Base-by-base conservation (phyloP, 129 eudicot species). In the Tanacetum coccineum region DNA sequence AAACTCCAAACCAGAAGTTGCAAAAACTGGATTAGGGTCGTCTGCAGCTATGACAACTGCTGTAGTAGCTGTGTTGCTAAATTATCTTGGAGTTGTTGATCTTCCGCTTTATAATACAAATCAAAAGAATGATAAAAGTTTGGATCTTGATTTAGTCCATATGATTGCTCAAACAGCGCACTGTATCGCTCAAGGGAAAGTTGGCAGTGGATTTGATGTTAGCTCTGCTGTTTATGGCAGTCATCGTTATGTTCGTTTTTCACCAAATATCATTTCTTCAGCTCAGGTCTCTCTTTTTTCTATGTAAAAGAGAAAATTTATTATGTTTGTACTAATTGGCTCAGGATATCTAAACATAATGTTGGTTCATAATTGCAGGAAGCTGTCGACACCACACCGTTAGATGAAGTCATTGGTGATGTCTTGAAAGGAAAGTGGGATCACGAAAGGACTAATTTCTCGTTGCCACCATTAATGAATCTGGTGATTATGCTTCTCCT, bases 1-100 rank as follows among this genome's bases (percentile, higher is more conserved):
- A 68, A 76, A 68, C 39, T 48, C 82, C 78, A 89, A 87, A 62
- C 97, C 95, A 71, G 97, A 90, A 87, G 97, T 90, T 78, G 97
- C 97, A 47, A 90, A 90, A 81, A 90, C 95, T 63, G 97, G 97
- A 40, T 68, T 90, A 72, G 97, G 97, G 42, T 90, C 97, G 18
- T 90, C 97, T 73, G 95, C 95, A 55, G 95, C 97, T 47, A 90
- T 90, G 97, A 90, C 95, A 67, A 90, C 92, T 70, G 95, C 93
- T 25, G 97, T 91, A 52, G 89, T 87, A 39, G 95, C 95, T 72
- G 89, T 89, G 40, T 84, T 91, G 72, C 87, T 91, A 74, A 83
- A 83, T 61, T 90, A 87, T 67, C 80, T 90, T 59, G 87, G 84
- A 52, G 85, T 87, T 68, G 87, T 84, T 39, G 81, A 84, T 28